Percentiles rank a stretch among this genome's conserved stretches.
These are phyloP conservation scores for Botryotinia narcissicola DNA, from an alignment of 2,329 filamentous ascomycete species.

Conservation along the genomic window DNA sequence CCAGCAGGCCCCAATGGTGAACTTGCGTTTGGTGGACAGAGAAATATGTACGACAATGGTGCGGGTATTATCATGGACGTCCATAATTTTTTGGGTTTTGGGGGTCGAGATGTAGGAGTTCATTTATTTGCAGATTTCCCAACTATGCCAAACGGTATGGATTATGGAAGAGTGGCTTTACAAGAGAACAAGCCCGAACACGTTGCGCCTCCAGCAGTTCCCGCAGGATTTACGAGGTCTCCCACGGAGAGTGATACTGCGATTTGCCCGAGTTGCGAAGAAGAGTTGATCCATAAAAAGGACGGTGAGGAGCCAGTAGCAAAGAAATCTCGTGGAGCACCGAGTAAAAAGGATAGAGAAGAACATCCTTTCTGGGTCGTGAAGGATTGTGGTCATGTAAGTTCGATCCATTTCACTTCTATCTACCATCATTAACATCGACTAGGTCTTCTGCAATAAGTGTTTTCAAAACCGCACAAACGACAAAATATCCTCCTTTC, in stretches of 20 bases:
- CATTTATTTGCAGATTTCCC: constrained; percentile 16
- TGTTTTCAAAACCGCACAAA: constrained; percentile 55
- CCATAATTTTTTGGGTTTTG: not conserved
- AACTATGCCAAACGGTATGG: constrained; percentile 32
- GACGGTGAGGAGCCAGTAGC: constrained; percentile 38
- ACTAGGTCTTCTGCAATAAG: constrained; percentile 60
- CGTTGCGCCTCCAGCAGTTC: constrained; percentile 49
- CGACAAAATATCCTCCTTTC: constrained; percentile 1
- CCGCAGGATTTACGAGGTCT: constrained; percentile 76
- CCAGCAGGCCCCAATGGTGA: not conserved
- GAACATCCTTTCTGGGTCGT: constrained; percentile 92
- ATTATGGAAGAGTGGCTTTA: constrained; percentile 33
- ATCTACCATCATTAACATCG: constrained; percentile 28
- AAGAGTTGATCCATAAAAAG: constrained; percentile 73
- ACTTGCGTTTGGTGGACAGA: not conserved
- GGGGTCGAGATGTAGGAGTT: not conserved
- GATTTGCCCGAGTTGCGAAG: constrained; percentile 81
- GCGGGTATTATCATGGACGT: constrained; percentile 11
- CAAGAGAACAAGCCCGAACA: constrained; percentile 34
- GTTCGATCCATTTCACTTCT: constrained; percentile 36
- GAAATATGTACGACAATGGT: not conserved
- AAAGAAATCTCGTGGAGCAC: constrained; percentile 47
- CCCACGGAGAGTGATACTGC: constrained; percentile 70
- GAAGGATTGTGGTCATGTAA: constrained; percentile 88
- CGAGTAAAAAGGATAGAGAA: constrained; percentile 48